phyloP scores from a whole-genome alignment of 257 asterid genomes.

The Plectranthus barbatus region DNA sequence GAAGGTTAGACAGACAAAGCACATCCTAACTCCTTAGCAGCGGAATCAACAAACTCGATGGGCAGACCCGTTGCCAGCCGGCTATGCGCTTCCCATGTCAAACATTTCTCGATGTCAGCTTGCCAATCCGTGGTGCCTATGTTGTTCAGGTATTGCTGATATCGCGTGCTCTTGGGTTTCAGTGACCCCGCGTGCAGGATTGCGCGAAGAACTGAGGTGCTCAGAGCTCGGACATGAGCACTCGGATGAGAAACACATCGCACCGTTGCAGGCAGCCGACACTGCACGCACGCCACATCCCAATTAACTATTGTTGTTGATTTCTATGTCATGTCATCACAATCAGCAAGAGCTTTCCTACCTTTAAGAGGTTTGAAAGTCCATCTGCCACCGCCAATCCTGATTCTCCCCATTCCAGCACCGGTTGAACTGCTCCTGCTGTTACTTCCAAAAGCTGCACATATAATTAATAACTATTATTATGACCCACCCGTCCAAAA shows the following conservation, averaged over 20 bases:
- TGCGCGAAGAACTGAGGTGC: conserved; percentile 89
- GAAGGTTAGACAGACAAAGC: conserved; percentile 41
- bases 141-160: conserved; percentile 50
- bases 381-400: conserved; percentile 90
- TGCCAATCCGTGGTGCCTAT: conserved; percentile 55
- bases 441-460: conserved; percentile 95
- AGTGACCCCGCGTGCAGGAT: conserved; percentile 49
- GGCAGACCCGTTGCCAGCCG: conserved; percentile 71
- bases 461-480: too few relatives aligned
- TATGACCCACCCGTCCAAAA: too few relatives aligned
- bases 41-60: conserved; percentile 50
- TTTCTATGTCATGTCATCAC: too few relatives aligned
- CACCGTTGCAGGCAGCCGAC: conserved; percentile 89
- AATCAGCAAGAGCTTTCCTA: conserved; percentile 11
- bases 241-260: conserved; percentile 91
- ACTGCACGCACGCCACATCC: too few relatives aligned
- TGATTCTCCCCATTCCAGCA: conserved; percentile 92
- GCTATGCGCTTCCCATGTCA: conserved; percentile 94
- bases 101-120: conserved; percentile 66
- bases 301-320: too few relatives aligned
- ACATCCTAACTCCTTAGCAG: conserved; percentile 91
- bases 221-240: conserved; percentile 96
- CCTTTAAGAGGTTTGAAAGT: conserved; percentile 84
- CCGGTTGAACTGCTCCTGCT: conserved; percentile 88
- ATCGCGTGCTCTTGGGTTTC: conserved; percentile 41